Base-by-base conservation (phyloP, 768 basidiomycete species). In the Lactarius trivialis region DNA sequence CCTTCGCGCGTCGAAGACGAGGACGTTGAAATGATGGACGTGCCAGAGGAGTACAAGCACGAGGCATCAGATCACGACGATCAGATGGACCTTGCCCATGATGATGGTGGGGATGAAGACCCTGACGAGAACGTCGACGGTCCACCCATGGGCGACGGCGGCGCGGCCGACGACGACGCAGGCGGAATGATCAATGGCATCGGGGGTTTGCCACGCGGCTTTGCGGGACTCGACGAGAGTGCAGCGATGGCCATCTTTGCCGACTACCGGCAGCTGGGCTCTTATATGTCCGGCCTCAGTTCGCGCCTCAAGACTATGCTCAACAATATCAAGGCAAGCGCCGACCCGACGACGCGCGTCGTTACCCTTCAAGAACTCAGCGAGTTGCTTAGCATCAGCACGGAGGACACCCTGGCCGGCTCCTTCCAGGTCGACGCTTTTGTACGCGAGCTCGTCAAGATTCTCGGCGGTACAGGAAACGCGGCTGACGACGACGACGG, bases 391-490 rank as follows among this genome's bases (percentile, higher is more conserved):
- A 91, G 91, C 64, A 95, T 98, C 76, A 93, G 92, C 74, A 98
- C 93, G 2, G 96, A 98, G 75, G 97, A 99, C 72, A 98, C 94
- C 7, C 78, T 99, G 51, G 90, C 92, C 9, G 93, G 93, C 45
- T 95, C 91, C n/a, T 96, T 99, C 76, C 91, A 89, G 66, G 88
- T 95, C 24, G 94, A 96, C 68, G 82, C 86, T 37, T 98, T 92
- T 71, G 91, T 95, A 33, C 85, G 87, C 68, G 96, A 97, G 72
- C 81, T 99, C 41, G 88, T 99, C 64, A 85, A 85, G 70, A 93
- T 98, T 67, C 80, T 98, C 39, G 91, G 91, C 37, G 92, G 89
- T 14, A 86, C 82, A 30, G 86, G 87, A 37, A 81, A 77, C 49
- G 85, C 85, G 17, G 82, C 79, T 28, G 86, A 85, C n/a, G 88